A percentile compares a stretch with the other conserved stretches of the same genome.
Evolutionary conservation across 345 rosid genomes (phyloP).

Genomic region (Viola odorata): DNA sequence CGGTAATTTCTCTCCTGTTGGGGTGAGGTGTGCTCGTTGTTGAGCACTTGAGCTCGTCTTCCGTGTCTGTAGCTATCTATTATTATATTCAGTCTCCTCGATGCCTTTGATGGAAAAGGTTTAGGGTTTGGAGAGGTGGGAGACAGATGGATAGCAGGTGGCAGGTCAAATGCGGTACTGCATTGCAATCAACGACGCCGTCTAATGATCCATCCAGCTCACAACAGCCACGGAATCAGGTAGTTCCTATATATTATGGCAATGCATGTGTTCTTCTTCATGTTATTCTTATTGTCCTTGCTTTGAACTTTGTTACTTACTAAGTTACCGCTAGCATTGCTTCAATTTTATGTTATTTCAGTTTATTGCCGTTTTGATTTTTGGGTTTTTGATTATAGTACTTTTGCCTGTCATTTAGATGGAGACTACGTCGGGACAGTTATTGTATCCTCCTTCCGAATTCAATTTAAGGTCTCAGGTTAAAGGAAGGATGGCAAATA

Average conservation of each 20-base stretch:
- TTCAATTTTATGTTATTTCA: not conserved
- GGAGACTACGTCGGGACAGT: conserved; percentile 22
- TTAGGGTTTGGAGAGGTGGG: conserved; percentile 17
- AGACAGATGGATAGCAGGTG: conserved; percentile 32
- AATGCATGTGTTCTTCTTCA: not conserved
- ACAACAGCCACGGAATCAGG: conserved; percentile 36
- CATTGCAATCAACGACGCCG: conserved; percentile 22
- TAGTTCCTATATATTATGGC: not conserved
- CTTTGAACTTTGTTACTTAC: not conserved
- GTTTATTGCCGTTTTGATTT: too few relatives aligned
- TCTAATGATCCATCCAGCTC: conserved; percentile 24
- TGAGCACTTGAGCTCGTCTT: not conserved
- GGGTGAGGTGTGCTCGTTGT: not conserved
- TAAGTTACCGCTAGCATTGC: not conserved
- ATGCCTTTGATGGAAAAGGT: conserved; percentile 18
- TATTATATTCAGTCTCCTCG: too few relatives aligned
- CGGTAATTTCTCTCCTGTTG: not conserved
- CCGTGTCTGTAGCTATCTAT: not conserved
- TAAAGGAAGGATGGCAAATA: conserved; percentile 23
- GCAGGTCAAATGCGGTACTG: conserved; percentile 33
- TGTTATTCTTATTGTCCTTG: not conserved
- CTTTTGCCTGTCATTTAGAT: conserved; percentile 12
- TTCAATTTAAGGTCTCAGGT: conserved; percentile 23
- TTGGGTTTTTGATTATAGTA: conserved; percentile 1
- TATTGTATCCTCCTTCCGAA: conserved; percentile 17